A percentile compares a stretch with the other conserved stretches of the same genome.
Evolutionary conservation across 176 grass and related monocot genomes (phyloP).

Genomic region (Bothriochloa decipiens): DNA sequence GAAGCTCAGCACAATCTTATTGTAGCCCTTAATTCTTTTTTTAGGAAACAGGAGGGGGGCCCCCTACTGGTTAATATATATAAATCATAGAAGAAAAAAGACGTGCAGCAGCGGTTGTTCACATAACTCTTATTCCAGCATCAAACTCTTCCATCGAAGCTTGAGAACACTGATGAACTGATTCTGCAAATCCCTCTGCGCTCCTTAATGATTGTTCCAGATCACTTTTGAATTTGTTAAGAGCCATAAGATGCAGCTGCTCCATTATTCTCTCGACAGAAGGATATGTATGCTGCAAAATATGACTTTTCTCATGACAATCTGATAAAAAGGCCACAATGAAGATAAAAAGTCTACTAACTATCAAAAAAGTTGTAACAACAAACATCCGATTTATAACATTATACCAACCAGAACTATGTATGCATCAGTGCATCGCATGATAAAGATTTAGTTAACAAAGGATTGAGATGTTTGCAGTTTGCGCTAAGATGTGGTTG

Average conservation of each 20-base stretch:
- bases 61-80: not conserved
- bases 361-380: not conserved
- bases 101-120: not conserved
- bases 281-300: conserved; percentile 62
- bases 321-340: not conserved
- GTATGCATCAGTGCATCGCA: not conserved
- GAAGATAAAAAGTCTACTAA: conserved; percentile 2
- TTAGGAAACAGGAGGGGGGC: not conserved
- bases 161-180: conserved; percentile 57
- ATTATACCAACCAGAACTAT: conserved; percentile 15
- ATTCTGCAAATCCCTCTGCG: conserved; percentile 56
- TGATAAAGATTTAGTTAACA: not conserved
- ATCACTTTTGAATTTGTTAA: conserved; percentile 82
- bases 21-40: not conserved
- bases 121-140: conserved; percentile 62
- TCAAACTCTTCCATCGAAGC: conserved; percentile 64
- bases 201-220: conserved; percentile 62
- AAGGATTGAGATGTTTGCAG: not conserved
- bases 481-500: conserved; percentile 4
- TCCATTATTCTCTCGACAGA: conserved; percentile 62
- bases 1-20: conserved; percentile 6
- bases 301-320: conserved; percentile 14
- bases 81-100: not conserved
- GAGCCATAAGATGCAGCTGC: conserved; percentile 52
- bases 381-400: not conserved